These are phyloP conservation scores for Tricholoma saponaceum DNA, from an alignment of 768 basidiomycete genomes.

Conservation along the genomic window DNA sequence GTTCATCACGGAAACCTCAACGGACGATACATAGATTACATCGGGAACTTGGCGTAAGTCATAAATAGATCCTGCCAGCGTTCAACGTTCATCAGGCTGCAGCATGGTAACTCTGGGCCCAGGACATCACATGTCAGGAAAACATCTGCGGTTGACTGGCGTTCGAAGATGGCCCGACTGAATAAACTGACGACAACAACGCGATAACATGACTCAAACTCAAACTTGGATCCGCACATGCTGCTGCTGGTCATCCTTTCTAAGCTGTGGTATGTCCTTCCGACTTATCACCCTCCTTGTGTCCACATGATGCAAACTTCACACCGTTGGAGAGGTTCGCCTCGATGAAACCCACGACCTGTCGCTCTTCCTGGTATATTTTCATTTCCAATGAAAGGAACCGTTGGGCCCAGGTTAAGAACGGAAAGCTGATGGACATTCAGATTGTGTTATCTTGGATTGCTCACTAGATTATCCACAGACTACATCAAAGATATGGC, in stretches of 20 bases:
- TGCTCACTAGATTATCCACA: not conserved
- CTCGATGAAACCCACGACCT: constrained; percentile 38
- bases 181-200: too few species aligned
- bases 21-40: too few species aligned
- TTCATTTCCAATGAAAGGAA: constrained; percentile 32
- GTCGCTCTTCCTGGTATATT: constrained; percentile 38
- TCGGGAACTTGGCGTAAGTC: too few species aligned
- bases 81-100: too few species aligned
- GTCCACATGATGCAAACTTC: constrained; percentile 37
- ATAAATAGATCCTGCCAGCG: too few species aligned
- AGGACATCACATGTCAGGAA: too few species aligned
- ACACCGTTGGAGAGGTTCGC: constrained; percentile 29
- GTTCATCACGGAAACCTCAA: too few species aligned
- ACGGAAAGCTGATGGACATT: constrained; percentile 55
- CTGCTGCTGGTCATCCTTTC: too few species aligned
- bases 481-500: not conserved
- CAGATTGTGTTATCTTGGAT: not conserved
- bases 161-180: too few species aligned
- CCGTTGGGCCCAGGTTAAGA: constrained; percentile 43
- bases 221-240: not conserved
- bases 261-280: not conserved
- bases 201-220: not conserved
- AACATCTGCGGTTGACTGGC: too few species aligned
- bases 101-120: too few species aligned
- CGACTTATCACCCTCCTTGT: not conserved